Conservation (phyloP, 768 basidiomycete species). For the Wakefieldia striispora region DNA sequence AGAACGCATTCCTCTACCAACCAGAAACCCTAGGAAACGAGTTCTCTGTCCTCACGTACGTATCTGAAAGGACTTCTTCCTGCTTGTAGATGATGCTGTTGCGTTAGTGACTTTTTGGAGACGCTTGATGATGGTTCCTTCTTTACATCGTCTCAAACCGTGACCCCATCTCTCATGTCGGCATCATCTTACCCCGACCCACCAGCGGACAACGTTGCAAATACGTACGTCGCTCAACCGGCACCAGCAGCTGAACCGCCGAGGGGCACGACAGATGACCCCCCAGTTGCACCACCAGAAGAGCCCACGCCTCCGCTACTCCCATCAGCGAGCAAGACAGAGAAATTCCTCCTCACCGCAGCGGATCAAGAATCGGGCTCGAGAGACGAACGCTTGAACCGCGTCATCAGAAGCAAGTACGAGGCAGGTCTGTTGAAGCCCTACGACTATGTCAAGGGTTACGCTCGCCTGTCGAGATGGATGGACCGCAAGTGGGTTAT, state of each 20-base stretch:
- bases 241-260: constrained; percentile 19
- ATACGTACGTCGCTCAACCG: constrained; percentile 16
- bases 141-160: constrained; percentile 57
- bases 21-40: constrained; percentile 78
- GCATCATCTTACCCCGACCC: constrained; percentile 31
- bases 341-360: constrained; percentile 87
- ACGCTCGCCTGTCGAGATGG: constrained; percentile 87
- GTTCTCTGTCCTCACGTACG: constrained; percentile 77
- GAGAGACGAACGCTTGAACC: constrained; percentile 82
- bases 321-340: constrained; percentile 76
- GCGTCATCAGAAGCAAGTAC: constrained; percentile 94
- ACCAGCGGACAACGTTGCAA: constrained; percentile 5
- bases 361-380: constrained; percentile 93
- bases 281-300: constrained; percentile 30
- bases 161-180: constrained; percentile 49
- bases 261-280: constrained; percentile 22
- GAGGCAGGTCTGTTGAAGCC: constrained; percentile 94
- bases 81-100: background rate
- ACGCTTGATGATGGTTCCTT: constrained; percentile 83
- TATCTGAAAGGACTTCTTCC: constrained; percentile 5
- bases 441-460: constrained; percentile 96
- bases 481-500: constrained; percentile 83
- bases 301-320: constrained; percentile 52
- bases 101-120: constrained; percentile 77
- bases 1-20: constrained; percentile 61